phyloP scores from a whole-genome alignment of 2,329 filamentous ascomycete species.

The Fusarium scirpi region DNA sequence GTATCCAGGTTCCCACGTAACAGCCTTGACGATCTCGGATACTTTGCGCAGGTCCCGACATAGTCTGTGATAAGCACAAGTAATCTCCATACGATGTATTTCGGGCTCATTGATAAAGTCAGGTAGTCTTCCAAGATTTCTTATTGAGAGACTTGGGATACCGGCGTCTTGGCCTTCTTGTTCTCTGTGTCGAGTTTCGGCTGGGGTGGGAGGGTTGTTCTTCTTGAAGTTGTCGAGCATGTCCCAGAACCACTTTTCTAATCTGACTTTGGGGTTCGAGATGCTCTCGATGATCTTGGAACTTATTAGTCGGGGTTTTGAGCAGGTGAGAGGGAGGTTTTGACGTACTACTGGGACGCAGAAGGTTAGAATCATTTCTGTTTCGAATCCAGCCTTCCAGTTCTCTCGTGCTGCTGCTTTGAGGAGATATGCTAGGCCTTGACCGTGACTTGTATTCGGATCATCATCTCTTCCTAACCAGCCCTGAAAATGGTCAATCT shows the following conservation, averaged over 20 bases:
- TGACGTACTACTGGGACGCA: slow-evolving; percentile 50
- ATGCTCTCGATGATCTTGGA: slow-evolving; percentile 51
- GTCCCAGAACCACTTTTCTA: slow-evolving; percentile 42
- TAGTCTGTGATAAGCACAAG: slow-evolving; percentile 26
- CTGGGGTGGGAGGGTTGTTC: slow-evolving; percentile 12
- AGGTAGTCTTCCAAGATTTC: slow-evolving; percentile 29
- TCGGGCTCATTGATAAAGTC: slow-evolving; percentile 39
- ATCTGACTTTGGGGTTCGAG: slow-evolving; percentile 30
- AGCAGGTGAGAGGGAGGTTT: accelerated
- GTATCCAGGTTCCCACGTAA: slow-evolving; percentile 18
- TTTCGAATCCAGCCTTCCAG: slow-evolving; percentile 46
- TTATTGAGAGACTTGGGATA: slow-evolving; percentile 27
- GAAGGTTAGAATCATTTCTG: slow-evolving; percentile 49
- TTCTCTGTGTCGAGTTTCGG: not conserved
- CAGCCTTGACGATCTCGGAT: slow-evolving; percentile 25
- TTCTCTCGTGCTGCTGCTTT: slow-evolving; percentile 42
- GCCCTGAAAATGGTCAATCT: slow-evolving; percentile 29
- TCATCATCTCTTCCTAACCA: slow-evolving; percentile 49
- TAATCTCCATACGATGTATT: slow-evolving; percentile 35
- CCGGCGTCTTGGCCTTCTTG: slow-evolving; percentile 8
- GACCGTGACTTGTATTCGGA: slow-evolving; percentile 47
- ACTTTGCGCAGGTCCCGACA: slow-evolving; percentile 33
- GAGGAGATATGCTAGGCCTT: slow-evolving; percentile 51
- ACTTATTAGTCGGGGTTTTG: not conserved
- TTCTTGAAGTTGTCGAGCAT: slow-evolving; percentile 35